Percentiles rank a stretch among this genome's conserved stretches.
These are phyloP conservation scores for Naganishia kalamii DNA, from an alignment of 768 basidiomycete genomes.

Conservation along the genomic window DNA sequence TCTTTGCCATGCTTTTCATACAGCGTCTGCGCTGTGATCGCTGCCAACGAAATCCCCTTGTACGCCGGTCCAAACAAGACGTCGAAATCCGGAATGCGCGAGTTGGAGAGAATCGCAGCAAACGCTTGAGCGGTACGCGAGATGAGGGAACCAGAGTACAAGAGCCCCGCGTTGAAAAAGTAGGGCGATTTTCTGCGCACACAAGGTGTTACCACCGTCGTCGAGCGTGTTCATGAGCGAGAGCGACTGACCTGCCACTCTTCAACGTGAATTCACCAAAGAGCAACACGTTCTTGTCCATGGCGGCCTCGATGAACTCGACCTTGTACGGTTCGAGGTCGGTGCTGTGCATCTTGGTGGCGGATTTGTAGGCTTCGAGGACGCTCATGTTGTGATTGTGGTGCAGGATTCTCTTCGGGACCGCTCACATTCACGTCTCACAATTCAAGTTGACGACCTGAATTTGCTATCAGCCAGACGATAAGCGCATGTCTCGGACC, in stretches of 20 bases:
- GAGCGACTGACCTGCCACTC: conserved; percentile 70
- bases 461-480: background rate
- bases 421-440: too few relatives aligned
- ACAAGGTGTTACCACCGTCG: background rate
- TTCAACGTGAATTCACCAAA: conserved; percentile 92
- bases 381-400: conserved; percentile 1
- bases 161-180: conserved; percentile 90
- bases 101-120: conserved; percentile 65
- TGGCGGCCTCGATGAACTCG: conserved; percentile 46
- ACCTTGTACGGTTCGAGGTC: conserved; percentile 40
- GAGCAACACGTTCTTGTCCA: conserved; percentile 46
- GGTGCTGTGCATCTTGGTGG: conserved; percentile 7
- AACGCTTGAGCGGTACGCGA: conserved; percentile 71
- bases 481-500: background rate
- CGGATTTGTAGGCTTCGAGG: conserved; percentile 1
- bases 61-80: conserved; percentile 94
- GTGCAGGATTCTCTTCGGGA: too few relatives aligned
- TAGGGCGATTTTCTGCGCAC: conserved; percentile 73
- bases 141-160: conserved; percentile 77
- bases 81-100: conserved; percentile 58
- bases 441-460: too few relatives aligned
- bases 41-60: conserved; percentile 91
- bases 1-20: conserved; percentile 59
- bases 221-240: background rate
- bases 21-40: conserved; percentile 70